Evolutionary conservation across 495 filamentous ascomycete species (phyloP), one percentile per base, ranked within the genome.

Genomic region (Monascus purpureus): DNA sequence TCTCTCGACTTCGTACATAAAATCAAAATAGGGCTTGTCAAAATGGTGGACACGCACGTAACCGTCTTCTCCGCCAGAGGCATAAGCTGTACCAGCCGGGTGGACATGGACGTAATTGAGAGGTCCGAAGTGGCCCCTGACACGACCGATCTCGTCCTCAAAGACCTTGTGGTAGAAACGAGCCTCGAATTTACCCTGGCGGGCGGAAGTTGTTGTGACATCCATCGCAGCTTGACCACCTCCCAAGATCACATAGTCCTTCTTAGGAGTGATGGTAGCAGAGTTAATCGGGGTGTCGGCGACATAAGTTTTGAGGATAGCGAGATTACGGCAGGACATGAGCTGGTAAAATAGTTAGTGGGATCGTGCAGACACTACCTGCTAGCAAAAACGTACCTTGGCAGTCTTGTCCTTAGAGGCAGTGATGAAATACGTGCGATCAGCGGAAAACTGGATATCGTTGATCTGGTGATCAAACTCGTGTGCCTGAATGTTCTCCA

Each of bases 91-190:
- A 39, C 90, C 90, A 33, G 75, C 68, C 18, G 88, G 88, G 62
- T 94, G 81, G 33, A 83, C 82, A 20, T 86, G 85, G 45, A 97
- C 70, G 43, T 79, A 77, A 63, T 87, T 86, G 43, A 95, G 70
- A 31, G 87, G 88, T 54, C 90, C 90, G 61, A 97, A 97, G 59
- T 97, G 90, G 28, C 90, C 90, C 44, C 84, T 69, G 41, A 97
- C 90, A 57, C 90, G 74, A 40, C 90, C 92, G 53, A 95, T 92
- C 68, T 97, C 90, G 53, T 95, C 88, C 60, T 93, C 85, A 56
- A 97, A 95, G 47, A 97, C 75, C 67, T 88, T 93, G 73, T 97
- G 90, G 68, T 93, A 97, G 70, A 97, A 95, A 31, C 90, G 73
- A 15, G 90, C 92, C 57, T 97, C 90, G 68, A 97, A 97, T 61